Evolutionary conservation across 257 asterid species (phyloP).

Genomic region (Jasminum sambac): DNA sequence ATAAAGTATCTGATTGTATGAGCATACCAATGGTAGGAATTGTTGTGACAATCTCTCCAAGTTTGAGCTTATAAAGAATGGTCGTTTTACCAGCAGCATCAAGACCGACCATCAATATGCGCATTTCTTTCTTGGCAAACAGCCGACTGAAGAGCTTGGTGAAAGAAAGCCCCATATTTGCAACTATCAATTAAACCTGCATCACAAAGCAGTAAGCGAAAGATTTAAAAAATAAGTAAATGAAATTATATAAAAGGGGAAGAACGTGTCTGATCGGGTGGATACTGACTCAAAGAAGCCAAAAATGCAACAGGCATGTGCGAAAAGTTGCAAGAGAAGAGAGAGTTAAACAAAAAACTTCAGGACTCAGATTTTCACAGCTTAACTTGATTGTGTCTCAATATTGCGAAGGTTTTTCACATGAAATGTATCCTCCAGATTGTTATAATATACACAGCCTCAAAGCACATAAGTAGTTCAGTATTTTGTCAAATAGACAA

Average conservation of each 20-base stretch:
- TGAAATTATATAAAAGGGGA: too few relatives aligned
- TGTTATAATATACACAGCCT: background rate
- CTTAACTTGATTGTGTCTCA: background rate
- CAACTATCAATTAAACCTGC: constrained; percentile 20
- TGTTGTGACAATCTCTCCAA: constrained; percentile 54
- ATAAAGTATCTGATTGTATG: background rate
- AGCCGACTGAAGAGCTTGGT: constrained; percentile 50
- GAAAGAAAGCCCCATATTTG: constrained; percentile 47
- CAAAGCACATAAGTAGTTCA: background rate
- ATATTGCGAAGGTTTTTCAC: background rate
- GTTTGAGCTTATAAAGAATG: constrained; percentile 50
- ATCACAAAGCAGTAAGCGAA: background rate
- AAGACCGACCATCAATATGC: constrained; percentile 52
- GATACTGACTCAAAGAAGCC: background rate
- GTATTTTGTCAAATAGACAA: background rate
- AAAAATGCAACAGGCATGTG: background rate
- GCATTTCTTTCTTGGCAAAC: constrained; percentile 55
- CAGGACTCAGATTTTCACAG: background rate
- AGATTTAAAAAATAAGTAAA: background rate
- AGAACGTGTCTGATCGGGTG: too few relatives aligned
- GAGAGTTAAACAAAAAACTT: background rate
- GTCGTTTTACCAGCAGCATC: constrained; percentile 59
- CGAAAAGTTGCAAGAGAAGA: background rate
- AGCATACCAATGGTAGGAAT: constrained; percentile 50
- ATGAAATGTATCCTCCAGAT: background rate